Evolutionary conservation across 371 early-diverging fungal species (phyloP).

Genomic region (Lichtheimia ramosa): DNA sequence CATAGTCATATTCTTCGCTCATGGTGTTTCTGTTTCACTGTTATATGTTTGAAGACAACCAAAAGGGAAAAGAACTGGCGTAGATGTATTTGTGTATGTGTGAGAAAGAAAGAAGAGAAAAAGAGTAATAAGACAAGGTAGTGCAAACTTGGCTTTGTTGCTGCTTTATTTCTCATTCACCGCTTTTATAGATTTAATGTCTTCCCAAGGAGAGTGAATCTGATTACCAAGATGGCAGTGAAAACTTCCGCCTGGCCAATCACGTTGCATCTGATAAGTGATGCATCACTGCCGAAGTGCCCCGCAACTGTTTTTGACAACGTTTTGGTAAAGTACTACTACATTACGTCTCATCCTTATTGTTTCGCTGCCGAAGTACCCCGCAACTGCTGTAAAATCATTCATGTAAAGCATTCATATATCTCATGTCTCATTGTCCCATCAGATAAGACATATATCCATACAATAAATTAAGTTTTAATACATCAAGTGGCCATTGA

Average conservation of each 20-base stretch:
- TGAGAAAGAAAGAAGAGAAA: neutral
- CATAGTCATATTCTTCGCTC: conserved; percentile 80
- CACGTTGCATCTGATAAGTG: conserved; percentile 13
- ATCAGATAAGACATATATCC: conserved; percentile 5
- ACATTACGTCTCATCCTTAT: neutral
- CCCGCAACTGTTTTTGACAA: conserved; percentile 10
- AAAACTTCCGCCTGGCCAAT: conserved; percentile 8
- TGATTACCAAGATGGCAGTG: too few species aligned
- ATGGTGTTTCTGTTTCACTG: neutral
- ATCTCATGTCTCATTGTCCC: neutral
- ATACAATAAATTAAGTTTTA: neutral
- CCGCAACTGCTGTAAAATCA: too few species aligned
- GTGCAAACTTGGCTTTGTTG: neutral
- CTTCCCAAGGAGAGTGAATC: neutral
- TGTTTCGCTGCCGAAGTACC: too few species aligned
- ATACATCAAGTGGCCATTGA: neutral
- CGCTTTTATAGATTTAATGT: neutral
- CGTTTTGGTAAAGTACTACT: neutral
- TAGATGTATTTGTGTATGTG: neutral
- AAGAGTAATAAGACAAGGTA: neutral
- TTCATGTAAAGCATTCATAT: too few species aligned
- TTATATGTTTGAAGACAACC: neutral
- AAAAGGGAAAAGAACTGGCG: neutral
- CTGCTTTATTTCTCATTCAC: too few species aligned
- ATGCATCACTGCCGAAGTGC: neutral